Evolutionary conservation across 2,329 filamentous ascomycete species (phyloP), one percentile per base, ranked within the genome.

Genomic region (Diaporthe aspalathi): DNA sequence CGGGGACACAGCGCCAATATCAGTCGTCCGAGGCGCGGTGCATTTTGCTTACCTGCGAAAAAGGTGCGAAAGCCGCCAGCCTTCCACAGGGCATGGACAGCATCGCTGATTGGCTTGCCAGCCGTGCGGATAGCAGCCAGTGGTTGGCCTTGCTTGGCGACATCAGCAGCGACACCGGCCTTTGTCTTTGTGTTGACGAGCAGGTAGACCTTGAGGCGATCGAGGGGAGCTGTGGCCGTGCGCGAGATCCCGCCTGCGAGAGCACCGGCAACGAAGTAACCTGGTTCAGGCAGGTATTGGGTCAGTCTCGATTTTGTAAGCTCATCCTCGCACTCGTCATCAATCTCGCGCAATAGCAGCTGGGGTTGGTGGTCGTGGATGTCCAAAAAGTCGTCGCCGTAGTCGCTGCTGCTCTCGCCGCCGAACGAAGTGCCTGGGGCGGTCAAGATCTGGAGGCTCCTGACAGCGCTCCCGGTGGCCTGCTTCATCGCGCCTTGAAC

Each of bases 211-310:
- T 98, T 98, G 72, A 99, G 87, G 77, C 96, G 94, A 84, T 99
- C 96, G 82, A 99, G 91, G 72, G 96, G 96, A 73, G 96, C 96
- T 76, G 96, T 99, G 74, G 94, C 93, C 79, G 96, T 98, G 80
- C 96, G 92, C 80, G 95, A 98, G 78, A 98, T 92, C 81, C 94
- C 95, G 81, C 96, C 96, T 81, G 95, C 94, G 80, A 97, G 87
- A 82, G 94, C 96, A 86, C 96, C 96, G 81, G 96, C 96, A 84
- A 97, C 84, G 83, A 98, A 99, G 85, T 98, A 99, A 88, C 96
- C 96, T 97, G 92, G 88, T 90, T 94, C 89, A 82, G 93, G 93
- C 82, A 94, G 86, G 86, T 92, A 87, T 81, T 86, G 85, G 81
- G 89, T 91, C 85, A 91, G 89, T 85, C 81, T 85, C 80, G 80